A percentile compares a stretch with the other conserved stretches of the same genome.
Evolutionary conservation across 148 eudicot genomes (phyloP).

Genomic region (Chenopodium quinoa): DNA sequence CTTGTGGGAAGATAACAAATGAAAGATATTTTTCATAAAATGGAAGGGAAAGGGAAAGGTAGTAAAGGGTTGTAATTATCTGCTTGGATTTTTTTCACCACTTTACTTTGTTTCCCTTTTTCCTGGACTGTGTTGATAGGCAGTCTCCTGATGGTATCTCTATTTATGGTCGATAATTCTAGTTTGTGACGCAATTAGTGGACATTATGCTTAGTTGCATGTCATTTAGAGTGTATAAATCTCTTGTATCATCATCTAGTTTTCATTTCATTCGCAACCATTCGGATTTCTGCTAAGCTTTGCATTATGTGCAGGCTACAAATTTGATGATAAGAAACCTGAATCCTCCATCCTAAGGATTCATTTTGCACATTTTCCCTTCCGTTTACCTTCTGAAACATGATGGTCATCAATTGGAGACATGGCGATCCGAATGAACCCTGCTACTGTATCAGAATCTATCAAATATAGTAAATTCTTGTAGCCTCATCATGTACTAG

Average conservation of each 20-base stretch:
- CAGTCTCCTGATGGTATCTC: background rate
- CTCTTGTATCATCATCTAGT: background rate
- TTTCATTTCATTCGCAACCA: background rate
- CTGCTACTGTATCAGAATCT: background rate
- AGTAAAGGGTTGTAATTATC: background rate
- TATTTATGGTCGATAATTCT: background rate
- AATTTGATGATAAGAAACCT: conserved; percentile 78
- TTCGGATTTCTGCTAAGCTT: background rate
- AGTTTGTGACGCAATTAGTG: background rate
- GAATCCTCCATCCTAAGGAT: conserved; percentile 60
- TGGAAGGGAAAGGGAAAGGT: background rate
- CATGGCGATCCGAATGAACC: conserved; percentile 16
- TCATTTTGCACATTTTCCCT: conserved; percentile 87
- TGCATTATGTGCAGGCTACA: conserved; percentile 60
- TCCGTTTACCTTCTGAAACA: conserved; percentile 54
- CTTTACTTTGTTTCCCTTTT: background rate
- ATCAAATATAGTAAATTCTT: background rate
- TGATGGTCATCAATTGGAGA: conserved; percentile 30
- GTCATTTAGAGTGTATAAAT: background rate
- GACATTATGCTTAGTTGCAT: background rate
- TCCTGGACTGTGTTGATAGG: background rate
- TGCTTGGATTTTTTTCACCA: background rate
- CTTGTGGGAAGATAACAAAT: background rate
- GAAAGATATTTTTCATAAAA: background rate
- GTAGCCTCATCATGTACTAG: background rate